These are phyloP conservation scores for Candida suzukii DNA, from an alignment of 805 yeast species.

Conservation along the genomic window DNA sequence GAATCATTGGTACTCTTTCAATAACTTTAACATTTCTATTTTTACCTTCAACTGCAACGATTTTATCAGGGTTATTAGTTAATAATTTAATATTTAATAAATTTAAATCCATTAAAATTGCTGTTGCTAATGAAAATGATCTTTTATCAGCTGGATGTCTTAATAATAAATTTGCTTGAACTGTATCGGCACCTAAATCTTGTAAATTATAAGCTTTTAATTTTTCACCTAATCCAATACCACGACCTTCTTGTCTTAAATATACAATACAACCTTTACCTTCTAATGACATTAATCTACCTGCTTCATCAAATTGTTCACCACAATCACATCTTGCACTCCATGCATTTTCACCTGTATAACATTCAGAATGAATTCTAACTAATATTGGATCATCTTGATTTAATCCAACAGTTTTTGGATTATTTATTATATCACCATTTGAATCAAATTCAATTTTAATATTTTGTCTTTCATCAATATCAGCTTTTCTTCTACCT, in stretches of 20 bases:
- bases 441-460: constrained; percentile 32
- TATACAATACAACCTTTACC: constrained; percentile 95
- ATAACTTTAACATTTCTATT: constrained; percentile 65
- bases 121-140: constrained; percentile 87
- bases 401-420: constrained; percentile 14
- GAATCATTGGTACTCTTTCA: constrained; percentile 95
- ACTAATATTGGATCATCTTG: constrained; percentile 51
- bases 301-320: constrained; percentile 98
- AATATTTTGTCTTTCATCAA: constrained; percentile 37
- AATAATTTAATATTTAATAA: constrained; percentile 63
- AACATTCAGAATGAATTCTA: constrained; percentile 94
- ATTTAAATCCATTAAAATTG: constrained; percentile 81
- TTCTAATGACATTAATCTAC: constrained; percentile 76
- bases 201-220: constrained; percentile 94
- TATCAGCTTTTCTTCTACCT: constrained; percentile 69
- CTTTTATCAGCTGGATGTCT: constrained; percentile 99
- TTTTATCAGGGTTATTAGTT: constrained; percentile 96
- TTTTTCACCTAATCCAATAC: constrained; percentile 97
- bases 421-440: constrained; percentile 29
- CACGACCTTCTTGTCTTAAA: constrained; percentile 96
- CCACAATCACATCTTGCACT: constrained; percentile 99
- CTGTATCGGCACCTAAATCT: constrained; percentile 98
- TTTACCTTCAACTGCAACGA: constrained; percentile 88
- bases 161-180: constrained; percentile 85
- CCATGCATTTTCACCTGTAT: constrained; percentile 99